Conservation (phyloP, 2,329 filamentous ascomycete species). For the Cryphonectria naterciae region DNA sequence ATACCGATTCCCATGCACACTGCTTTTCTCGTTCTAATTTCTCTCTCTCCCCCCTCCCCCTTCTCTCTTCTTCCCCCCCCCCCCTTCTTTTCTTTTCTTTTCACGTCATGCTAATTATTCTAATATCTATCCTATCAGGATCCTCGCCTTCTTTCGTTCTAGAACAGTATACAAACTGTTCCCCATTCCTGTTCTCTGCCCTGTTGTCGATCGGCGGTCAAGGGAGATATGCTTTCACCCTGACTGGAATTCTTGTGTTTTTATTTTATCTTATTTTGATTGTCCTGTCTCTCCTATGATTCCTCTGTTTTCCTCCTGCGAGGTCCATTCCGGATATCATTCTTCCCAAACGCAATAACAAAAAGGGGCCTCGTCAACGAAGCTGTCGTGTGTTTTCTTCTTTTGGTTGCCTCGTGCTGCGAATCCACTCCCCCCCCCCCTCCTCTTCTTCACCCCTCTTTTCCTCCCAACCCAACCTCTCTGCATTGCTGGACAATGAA, state of each 20-base stretch:
- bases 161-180: background rate
- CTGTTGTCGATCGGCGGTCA: conserved; percentile 11
- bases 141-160: background rate
- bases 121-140: background rate
- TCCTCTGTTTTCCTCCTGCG: conserved; percentile 12
- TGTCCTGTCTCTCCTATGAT: conserved; percentile 13
- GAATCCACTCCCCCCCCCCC: no score
- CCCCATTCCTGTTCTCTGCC: background rate
- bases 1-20: background rate
- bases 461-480: background rate
- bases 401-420: background rate
- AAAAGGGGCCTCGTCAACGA: background rate
- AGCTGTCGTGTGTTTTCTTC: background rate
- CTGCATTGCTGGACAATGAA: conserved; percentile 45
- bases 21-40: background rate
- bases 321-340: conserved; percentile 16
- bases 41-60: background rate
- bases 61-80: background rate
- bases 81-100: background rate
- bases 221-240: conserved; percentile 5
- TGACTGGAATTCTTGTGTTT: conserved; percentile 1
- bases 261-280: background rate
- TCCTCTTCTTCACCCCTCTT: no score
- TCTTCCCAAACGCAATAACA: background rate
- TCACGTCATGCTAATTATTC: background rate